Evolutionary conservation across 192 early-diverging fungal genomes (phyloP).

Genomic region (Coemansia sp.): DNA sequence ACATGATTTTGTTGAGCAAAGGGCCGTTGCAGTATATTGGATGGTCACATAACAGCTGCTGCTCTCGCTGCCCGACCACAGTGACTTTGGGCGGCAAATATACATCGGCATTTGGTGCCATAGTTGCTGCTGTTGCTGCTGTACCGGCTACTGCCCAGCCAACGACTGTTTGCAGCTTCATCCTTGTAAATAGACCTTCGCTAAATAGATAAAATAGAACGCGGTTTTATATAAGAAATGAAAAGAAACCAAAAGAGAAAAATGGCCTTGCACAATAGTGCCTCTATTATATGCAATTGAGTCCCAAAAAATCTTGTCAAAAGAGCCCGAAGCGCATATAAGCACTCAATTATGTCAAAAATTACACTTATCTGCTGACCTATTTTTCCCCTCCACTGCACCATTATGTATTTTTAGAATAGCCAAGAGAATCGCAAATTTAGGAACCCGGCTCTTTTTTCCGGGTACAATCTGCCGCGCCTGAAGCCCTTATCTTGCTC

Average conservation of each 20-base stretch:
- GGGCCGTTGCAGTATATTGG: slow-evolving; percentile 69
- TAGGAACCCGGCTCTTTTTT: too few species aligned
- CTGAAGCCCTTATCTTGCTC: too few species aligned
- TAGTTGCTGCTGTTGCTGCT: slow-evolving; percentile 2
- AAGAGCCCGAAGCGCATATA: too few species aligned
- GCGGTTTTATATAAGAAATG: neutral
- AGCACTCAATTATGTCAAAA: too few species aligned
- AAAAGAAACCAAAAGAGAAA: neutral
- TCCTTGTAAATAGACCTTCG: slow-evolving; percentile 1
- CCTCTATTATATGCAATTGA: neutral
- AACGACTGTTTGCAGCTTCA: slow-evolving; percentile 6
- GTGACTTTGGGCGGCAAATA: slow-evolving; percentile 18
- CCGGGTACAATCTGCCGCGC: too few species aligned
- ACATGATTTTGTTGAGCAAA: slow-evolving; percentile 58
- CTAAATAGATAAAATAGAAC: slow-evolving; percentile 3
- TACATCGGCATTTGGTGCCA: slow-evolving; percentile 1
- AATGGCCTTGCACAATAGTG: slow-evolving; percentile 2
- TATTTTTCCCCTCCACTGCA: too few species aligned
- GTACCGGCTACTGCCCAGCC: neutral
- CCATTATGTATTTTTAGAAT: too few species aligned
- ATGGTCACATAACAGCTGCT: slow-evolving; percentile 53
- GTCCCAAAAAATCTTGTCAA: too few species aligned
- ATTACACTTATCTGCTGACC: too few species aligned
- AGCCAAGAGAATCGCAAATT: too few species aligned
- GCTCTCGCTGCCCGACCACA: slow-evolving; percentile 8